A percentile compares a stretch with the other conserved stretches of the same genome.
Conservation (phyloP, 345 rosid species). For the Syzygium aromaticum region DNA sequence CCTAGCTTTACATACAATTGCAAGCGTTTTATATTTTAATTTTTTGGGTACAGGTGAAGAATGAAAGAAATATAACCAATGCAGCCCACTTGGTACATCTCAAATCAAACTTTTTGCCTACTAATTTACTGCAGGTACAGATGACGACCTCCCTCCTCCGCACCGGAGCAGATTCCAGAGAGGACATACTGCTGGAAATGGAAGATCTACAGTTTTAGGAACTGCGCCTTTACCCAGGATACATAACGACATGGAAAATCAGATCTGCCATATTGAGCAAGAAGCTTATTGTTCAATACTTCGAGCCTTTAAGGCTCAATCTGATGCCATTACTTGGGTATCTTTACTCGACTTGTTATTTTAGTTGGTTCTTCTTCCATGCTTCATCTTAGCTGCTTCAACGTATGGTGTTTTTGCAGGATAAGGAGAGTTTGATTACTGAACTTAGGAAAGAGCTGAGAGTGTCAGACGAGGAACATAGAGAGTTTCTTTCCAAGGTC, state of each 20-base stretch:
- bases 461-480: slow-evolving; percentile 95
- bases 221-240: slow-evolving; percentile 55
- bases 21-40: not conserved
- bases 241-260: slow-evolving; percentile 83
- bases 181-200: slow-evolving; percentile 72
- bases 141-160: slow-evolving; percentile 95
- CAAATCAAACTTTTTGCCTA: not conserved
- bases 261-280: slow-evolving; percentile 84
- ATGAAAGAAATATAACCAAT: not conserved
- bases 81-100: not conserved
- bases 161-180: slow-evolving; percentile 85
- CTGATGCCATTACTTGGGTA: slow-evolving; percentile 99
- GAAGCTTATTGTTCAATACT: slow-evolving; percentile 84
- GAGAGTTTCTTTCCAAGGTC: slow-evolving; percentile 78
- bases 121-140: slow-evolving; percentile 64
- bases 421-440: slow-evolving; percentile 88
- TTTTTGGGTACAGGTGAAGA: not conserved
- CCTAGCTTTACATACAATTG: not conserved
- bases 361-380: not conserved
- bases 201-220: slow-evolving; percentile 59
- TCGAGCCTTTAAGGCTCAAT: slow-evolving; percentile 96
- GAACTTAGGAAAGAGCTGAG: slow-evolving; percentile 93
- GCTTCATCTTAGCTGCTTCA: not conserved
- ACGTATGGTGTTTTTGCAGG: slow-evolving; percentile 30
- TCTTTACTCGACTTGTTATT: not conserved